These are phyloP conservation scores for Rhizophora apiculata DNA, from an alignment of 345 rosid species.

Conservation along the genomic window DNA sequence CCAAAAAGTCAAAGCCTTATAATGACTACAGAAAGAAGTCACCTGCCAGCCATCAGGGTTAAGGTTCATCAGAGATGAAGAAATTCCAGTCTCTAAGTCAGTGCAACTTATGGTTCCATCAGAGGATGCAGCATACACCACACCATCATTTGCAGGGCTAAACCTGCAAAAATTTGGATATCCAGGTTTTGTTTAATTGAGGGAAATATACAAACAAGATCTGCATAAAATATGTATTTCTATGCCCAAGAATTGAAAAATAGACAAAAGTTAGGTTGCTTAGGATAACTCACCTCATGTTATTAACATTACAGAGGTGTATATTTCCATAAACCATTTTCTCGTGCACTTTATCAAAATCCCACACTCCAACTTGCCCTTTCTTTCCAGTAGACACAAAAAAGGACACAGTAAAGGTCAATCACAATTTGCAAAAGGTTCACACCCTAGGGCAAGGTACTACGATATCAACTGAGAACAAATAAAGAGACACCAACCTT, in stretches of 20 bases:
- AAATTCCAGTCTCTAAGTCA: constrained; percentile 86
- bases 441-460: neutral
- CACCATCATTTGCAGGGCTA: constrained; percentile 71
- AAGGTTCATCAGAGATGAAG: constrained; percentile 74
- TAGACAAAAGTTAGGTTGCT: too few species aligned
- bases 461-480: neutral
- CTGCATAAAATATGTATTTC: neutral
- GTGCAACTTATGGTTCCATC: constrained; percentile 94
- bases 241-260: neutral
- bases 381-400: constrained; percentile 45
- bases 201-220: neutral
- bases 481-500: constrained; percentile 44
- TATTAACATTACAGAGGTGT: constrained; percentile 82
- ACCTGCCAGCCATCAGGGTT: constrained; percentile 99
- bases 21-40: constrained; percentile 2
- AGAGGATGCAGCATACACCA: constrained; percentile 78
- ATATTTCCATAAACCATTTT: constrained; percentile 78
- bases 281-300: constrained; percentile 54
- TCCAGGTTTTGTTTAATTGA: neutral
- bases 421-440: neutral
- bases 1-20: neutral
- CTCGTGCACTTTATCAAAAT: constrained; percentile 79
- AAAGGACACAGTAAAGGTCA: neutral
- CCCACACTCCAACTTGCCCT: constrained; percentile 99
- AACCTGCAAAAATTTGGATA: constrained; percentile 43